Evolutionary conservation across 2,329 filamentous ascomycete species (phyloP).

Genomic region (Knoxdaviesia proteae): DNA sequence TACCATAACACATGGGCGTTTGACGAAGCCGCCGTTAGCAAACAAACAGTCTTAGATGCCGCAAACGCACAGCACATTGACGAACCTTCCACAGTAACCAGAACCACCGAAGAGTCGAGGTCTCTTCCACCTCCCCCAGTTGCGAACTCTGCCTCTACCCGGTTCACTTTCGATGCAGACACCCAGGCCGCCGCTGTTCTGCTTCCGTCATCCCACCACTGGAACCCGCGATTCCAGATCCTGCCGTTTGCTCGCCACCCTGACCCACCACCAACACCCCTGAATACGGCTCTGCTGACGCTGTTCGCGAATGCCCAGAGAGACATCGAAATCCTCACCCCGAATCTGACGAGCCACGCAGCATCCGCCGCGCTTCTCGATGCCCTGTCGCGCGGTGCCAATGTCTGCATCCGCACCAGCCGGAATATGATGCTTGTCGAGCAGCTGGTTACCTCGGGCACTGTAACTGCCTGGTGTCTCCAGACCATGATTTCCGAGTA

Average conservation of each 20-base stretch:
- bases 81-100: no score
- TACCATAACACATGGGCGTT: conserved; percentile 46
- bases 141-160: conserved; percentile 24
- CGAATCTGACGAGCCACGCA: conserved; percentile 51
- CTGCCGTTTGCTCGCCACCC: conserved; percentile 31
- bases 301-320: conserved; percentile 35
- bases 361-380: conserved; percentile 39
- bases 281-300: conserved; percentile 43
- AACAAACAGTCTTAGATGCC: no score
- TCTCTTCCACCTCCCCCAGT: no score
- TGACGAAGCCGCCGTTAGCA: background rate
- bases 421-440: conserved; percentile 55
- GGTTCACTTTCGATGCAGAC: conserved; percentile 42
- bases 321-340: conserved; percentile 51
- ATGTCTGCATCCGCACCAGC: conserved; percentile 47
- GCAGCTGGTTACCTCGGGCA: conserved; percentile 61
- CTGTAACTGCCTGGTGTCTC: conserved; percentile 47
- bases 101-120: no score
- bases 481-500: conserved; percentile 36
- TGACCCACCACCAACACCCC: conserved; percentile 38
- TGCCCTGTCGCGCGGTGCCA: conserved; percentile 43
- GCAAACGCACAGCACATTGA: no score
- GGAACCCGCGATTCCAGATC: conserved; percentile 41
- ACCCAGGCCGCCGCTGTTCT: conserved; percentile 50
- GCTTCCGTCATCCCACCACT: conserved; percentile 54